These are phyloP conservation scores for Sinapis alba DNA, from an alignment of 441 rosid species.

Conservation along the genomic window DNA sequence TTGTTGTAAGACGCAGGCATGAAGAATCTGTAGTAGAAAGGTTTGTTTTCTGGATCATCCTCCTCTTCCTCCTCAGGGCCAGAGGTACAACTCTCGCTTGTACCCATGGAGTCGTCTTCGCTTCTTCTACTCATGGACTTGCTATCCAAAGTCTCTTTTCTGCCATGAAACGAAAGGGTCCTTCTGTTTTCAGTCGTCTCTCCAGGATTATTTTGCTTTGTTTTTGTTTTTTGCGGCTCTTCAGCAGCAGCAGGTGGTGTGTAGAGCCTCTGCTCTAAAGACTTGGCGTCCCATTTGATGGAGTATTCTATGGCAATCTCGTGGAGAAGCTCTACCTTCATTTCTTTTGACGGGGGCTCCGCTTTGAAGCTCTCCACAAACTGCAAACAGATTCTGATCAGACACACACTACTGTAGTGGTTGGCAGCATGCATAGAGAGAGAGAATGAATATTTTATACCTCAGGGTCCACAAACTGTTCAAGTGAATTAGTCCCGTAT, in stretches of 20 bases:
- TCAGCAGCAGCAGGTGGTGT: constrained; percentile 29
- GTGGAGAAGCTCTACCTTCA: constrained; percentile 62
- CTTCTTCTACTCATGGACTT: constrained; percentile 40
- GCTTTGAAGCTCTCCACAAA: constrained; percentile 54
- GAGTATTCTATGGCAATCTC: constrained; percentile 61
- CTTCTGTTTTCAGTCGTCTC: constrained; percentile 5
- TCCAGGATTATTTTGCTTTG: not conserved
- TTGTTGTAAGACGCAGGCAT: constrained; percentile 55
- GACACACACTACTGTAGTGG: not conserved
- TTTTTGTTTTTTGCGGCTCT: constrained; percentile 3
- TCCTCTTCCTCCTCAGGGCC: constrained; percentile 28
- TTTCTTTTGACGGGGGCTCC: constrained; percentile 55
- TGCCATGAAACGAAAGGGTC: constrained; percentile 18
- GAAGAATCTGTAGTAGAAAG: constrained; percentile 41
- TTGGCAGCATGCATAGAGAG: not conserved
- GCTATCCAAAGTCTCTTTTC: constrained; percentile 32
- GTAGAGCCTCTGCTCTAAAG: constrained; percentile 60
- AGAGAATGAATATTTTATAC: constrained; percentile 27
- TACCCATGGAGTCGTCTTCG: constrained; percentile 47
- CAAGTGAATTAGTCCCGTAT: constrained; percentile 55
- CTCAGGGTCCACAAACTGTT: constrained; percentile 55
- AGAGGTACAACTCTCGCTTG: constrained; percentile 45
- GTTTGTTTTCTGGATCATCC: constrained; percentile 48
- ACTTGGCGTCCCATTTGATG: constrained; percentile 64
- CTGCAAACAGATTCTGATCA: constrained; percentile 36